Evolutionary conservation across 2,329 filamentous ascomycete species (phyloP).

Genomic region (Raffaelea ambrosiae): DNA sequence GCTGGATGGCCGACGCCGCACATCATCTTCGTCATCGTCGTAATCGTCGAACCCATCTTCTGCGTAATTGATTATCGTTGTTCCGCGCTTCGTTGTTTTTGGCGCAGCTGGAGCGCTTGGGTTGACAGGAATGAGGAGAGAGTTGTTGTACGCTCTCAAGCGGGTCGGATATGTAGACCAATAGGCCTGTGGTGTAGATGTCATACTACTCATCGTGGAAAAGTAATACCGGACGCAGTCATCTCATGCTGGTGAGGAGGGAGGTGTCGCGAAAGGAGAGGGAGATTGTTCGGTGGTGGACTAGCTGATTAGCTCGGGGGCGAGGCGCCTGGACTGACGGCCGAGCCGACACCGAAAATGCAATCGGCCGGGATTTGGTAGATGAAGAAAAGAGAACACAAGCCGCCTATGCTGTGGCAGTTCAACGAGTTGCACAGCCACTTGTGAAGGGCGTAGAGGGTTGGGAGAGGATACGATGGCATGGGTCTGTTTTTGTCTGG

Average conservation of each 20-base stretch:
- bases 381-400: too few species aligned
- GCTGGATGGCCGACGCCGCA: conserved; percentile 71
- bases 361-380: too few species aligned
- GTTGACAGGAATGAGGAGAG: conserved; percentile 77
- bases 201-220: conserved; percentile 33
- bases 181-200: conserved; percentile 65
- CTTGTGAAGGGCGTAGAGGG: too few species aligned
- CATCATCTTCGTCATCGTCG: conserved; percentile 64
- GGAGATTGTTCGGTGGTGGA: not conserved
- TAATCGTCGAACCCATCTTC: conserved; percentile 88
- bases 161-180: conserved; percentile 87
- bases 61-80: conserved; percentile 93
- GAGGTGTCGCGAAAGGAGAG: not conserved
- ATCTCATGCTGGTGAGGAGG: not conserved
- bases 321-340: too few species aligned
- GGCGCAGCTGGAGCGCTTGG: conserved; percentile 60
- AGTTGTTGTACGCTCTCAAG: conserved; percentile 83
- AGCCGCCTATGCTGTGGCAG: too few species aligned
- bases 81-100: conserved; percentile 93
- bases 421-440: too few species aligned
- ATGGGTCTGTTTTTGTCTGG: too few species aligned
- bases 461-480: too few species aligned
- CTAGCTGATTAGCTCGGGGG: too few species aligned
- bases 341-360: too few species aligned
- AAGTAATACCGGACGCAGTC: not conserved